Base-by-base conservation (phyloP, 2,329 filamentous ascomycete species). In the Geoglossum cookeanum region DNA sequence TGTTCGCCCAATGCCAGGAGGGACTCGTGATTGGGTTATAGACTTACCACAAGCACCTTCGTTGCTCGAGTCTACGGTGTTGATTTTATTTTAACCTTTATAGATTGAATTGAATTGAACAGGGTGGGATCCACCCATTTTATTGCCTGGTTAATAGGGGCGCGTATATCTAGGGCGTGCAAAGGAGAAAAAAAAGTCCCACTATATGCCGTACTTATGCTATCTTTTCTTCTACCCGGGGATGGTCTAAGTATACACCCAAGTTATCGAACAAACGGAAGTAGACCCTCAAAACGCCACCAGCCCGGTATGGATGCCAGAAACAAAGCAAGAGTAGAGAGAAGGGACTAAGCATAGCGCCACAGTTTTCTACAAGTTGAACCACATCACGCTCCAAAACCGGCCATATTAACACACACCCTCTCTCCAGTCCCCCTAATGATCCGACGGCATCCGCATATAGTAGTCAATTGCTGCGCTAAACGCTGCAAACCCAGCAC, bases 401-500 rank as follows among this genome's bases (percentile, higher is more conserved):
- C 15, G 49, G 7, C 22, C 22, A 3, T 37, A 30, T 53, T 32
- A 17, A 51, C 9, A 32, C 17, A 32, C 29, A 33, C 15, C 49
- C 32, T 22, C 49, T 35, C 6, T 17, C 30, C 13, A 8, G 17
- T 9, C 11, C 8, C 17, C 30, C 32, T 53, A 53, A 53, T 35
- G 15, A 30, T 80, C 62, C 59, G 66, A 66, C 9, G 85, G 85
- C 76, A 84, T 84, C 64, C 86, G 74, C 87, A 96, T 87, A 68
- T 88, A 96, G 39, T 81, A 81, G 75, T 97, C 91, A 68, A 97
- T 96, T 0, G 90, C 91, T 13, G 86, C 82, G 68, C 82, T 87
- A 65, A 97, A 97, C 0, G 87, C 90, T 58, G 92, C 92, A 70
- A 98, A 98, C 0, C 91, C 92, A 11, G 81, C 85, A 69, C 91